Base-by-base conservation (phyloP, 345 rosid genomes). In the Hypericum perforatum region DNA sequence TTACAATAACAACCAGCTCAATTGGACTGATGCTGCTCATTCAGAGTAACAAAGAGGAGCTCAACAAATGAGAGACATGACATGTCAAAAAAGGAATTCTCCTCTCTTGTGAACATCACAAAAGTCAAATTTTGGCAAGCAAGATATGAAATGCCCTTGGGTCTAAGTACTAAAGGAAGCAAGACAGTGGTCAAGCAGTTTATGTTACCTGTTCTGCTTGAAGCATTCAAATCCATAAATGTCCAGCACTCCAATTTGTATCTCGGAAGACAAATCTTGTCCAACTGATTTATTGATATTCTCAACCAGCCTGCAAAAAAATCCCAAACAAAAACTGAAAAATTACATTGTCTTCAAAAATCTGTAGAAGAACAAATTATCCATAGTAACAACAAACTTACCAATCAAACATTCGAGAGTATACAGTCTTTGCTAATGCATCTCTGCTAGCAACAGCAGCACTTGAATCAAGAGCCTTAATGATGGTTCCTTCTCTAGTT, bases 151-250 rank as follows among this genome's bases (percentile, higher is more conserved):
- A 22, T 22, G 32, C 37, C 9, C 16, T 45, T 40, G 41, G 10
- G 29, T 5, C 5, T 15, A 11, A 14, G 36, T 16, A 46, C 46
- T 11, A 11, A 12, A 39, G 43, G 48, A 46, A 1, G 22, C 16
- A 53, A 41, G 6, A 37, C 5, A 47, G 9, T 8, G 32, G 32
- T 22, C 32, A 22, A 4, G 32, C 32, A 22, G 1, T 22, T 22
- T 1, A 22, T 5, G 50, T 57, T 63, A 92, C 98, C 98, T 92
- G 59, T 92, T 92, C 69, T 73, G 68, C 59, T 77, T 81, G 58
- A 92, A 92, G 76, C 98, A 85, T 63, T 92, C 98, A 73, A 92
- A 92, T 53, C 98, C 98, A 69, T 92, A 92, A 62, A 92, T 92
- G 77, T 92, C 98, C 72, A 92, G 70, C 53, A 92, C 92, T 59